Evolutionary conservation across 2,329 filamentous ascomycete species (phyloP), one percentile per base, ranked within the genome.

Genomic region (Trichoderma koningii): DNA sequence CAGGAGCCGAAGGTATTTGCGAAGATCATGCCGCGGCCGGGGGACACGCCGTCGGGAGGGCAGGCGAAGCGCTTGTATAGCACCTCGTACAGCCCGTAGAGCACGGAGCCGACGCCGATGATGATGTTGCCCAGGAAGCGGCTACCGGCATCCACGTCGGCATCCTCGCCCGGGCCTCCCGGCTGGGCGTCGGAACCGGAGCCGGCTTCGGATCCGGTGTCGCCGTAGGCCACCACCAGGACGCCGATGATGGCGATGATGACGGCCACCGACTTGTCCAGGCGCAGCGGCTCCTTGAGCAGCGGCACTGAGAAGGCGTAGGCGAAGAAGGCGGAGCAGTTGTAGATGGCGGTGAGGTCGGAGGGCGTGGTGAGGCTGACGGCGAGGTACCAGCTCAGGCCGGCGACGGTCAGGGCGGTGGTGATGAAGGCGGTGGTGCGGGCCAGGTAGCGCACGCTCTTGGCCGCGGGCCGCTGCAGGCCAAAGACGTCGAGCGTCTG

Each of bases 261-360:
- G 1, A 99, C 95, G 4, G 94, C 91, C 57, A 96, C 75, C 30
- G 93, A 88, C 80, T 99, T 99, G 78, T 92, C 92, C 44, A 89
- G 79, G 23, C 92, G 88, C 14, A 97, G 79, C 69, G 90, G 92
- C 76, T 99, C 95, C 65, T 91, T 88, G 2, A 99, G 82, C 19
- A 99, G 79, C 1, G 93, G 93, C 51, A 99, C 93, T 52, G 91
- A 96, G 75, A 99, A 99, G 14, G 92, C 94, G 75, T 99, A 99
- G 55, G 95, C 95, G 76, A 99, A 99, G 79, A 99, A 99, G 66
- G 95, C 94, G 61, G 92, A 96, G 82, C 95, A 99, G 79, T 99
- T 99, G 84, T 99, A 99, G 71, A 99, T 99, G 62, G 95, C 95
- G 0, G 95, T 99, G 71, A 99, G 79, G 76, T 99, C 95, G 69